Percentiles rank a stretch among this genome's conserved stretches.
Evolutionary conservation across 164 flowering plant species (phyloP).

Genomic region (Protea cynaroides): DNA sequence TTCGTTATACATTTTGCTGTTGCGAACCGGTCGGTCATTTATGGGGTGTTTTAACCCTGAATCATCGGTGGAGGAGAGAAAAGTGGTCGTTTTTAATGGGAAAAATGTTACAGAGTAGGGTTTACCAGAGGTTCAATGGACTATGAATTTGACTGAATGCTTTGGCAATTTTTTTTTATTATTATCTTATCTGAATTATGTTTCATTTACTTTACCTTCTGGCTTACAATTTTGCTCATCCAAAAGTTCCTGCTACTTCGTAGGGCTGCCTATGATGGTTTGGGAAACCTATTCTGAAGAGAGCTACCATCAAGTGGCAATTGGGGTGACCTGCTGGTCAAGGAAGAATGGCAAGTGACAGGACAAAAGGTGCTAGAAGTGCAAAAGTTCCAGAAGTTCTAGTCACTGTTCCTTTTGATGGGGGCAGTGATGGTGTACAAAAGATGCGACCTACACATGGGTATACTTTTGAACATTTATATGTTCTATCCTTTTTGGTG

Average conservation of each 20-base stretch:
- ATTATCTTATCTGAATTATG: not conserved
- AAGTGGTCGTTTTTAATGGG: not conserved
- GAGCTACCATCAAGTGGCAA: constrained; percentile 28
- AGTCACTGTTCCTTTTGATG: constrained; percentile 20
- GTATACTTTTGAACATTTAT: constrained; percentile 22
- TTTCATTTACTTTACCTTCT: not conserved
- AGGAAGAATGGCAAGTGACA: constrained; percentile 55
- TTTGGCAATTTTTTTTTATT: not conserved
- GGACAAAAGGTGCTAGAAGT: constrained; percentile 14
- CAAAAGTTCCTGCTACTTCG: constrained; percentile 5
- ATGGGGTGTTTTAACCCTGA: not conserved
- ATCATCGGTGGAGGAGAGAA: not conserved
- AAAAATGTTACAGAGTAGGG: not conserved
- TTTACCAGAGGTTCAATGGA: not conserved
- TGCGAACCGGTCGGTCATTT: not conserved
- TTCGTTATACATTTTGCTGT: not conserved
- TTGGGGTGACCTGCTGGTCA: constrained; percentile 31
- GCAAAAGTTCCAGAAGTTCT: constrained; percentile 14
- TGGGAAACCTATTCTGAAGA: constrained; percentile 29
- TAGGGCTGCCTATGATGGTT: constrained; percentile 35
- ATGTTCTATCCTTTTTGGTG: too few relatives aligned
- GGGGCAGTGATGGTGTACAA: constrained; percentile 29
- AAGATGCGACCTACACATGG: constrained; percentile 53
- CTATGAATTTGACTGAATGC: not conserved
- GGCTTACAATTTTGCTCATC: constrained; percentile 13